These are phyloP conservation scores for Salix suchowensis DNA, from an alignment of 345 rosid genomes.

Conservation along the genomic window DNA sequence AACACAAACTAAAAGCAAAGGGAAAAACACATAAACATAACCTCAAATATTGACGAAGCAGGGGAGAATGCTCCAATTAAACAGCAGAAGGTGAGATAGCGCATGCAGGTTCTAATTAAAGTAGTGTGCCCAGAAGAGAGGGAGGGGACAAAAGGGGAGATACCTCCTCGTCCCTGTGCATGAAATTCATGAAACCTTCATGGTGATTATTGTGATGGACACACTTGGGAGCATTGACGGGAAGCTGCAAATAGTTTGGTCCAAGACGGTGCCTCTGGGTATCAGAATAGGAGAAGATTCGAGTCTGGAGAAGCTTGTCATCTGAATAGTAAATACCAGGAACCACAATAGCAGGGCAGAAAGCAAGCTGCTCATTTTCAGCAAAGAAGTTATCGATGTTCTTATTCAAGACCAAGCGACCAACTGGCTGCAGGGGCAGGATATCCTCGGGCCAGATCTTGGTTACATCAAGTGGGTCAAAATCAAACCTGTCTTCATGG, in stretches of 20 bases:
- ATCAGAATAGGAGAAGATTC: constrained; percentile 83
- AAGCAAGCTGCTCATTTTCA: constrained; percentile 92
- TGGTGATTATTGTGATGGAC: constrained; percentile 93
- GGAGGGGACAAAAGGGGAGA: not conserved
- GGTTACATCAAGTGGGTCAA: constrained; percentile 95
- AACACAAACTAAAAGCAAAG: not conserved
- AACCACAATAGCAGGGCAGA: constrained; percentile 87
- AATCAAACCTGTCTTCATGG: constrained; percentile 70
- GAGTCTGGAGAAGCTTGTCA: constrained; percentile 83
- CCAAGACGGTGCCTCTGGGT: constrained; percentile 99
- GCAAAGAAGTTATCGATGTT: constrained; percentile 94
- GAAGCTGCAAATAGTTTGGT: constrained; percentile 93
- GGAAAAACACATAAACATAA: not conserved
- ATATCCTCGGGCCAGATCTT: constrained; percentile 98
- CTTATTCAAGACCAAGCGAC: constrained; percentile 91
- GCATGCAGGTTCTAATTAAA: not conserved
- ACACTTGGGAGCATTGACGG: constrained; percentile 92
- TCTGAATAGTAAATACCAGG: constrained; percentile 88
- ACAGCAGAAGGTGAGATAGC: not conserved
- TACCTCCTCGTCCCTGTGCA: constrained; percentile 95
- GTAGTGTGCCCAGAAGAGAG: not conserved
- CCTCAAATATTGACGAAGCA: not conserved
- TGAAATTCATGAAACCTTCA: constrained; percentile 87
- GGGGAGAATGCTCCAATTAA: not conserved
- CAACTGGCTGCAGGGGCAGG: constrained; percentile 93